Evolutionary conservation across 495 filamentous ascomycete species (phyloP), one percentile per base, ranked within the genome.

Genomic region (Mytilinidion resinicola): DNA sequence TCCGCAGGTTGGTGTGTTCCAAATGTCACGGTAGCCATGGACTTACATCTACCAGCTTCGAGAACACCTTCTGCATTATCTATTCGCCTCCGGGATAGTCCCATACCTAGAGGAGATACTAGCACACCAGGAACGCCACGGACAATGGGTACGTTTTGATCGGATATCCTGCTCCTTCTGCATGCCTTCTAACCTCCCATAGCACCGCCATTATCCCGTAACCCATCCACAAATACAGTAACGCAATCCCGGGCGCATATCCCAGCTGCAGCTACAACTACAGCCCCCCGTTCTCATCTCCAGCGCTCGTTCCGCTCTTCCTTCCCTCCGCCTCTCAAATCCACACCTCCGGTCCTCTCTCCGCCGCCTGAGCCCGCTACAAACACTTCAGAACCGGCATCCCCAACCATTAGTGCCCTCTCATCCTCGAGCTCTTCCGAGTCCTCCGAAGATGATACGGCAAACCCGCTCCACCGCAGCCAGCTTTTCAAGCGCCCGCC

Each of bases 1-100:
- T 78, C 69, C 68, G 61, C 55, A 65, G 51, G 35, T 44, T 53
- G 20, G 56, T 57, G 12, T 49, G n/a, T 10, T 12, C 21, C 14
- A 15, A 17, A 21, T 5, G 19, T 30, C n/a, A 42, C n/a, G 14
- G 12, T 15, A 15, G 15, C 6, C 7, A 36, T n/a, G 1, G 3
- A 33, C 53, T 65, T 1, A 65, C 30, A 51, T 51, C 14, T 21
- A 25, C 63, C 65, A 80, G 85, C 80, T 39, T 72, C 77, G 19
- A 72, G 80, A 51, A 72, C 74, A 30, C 80, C 85, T 0, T 87
- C 84, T 11, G 75, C 84, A 1, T 74, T 89, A 34, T 82, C 83
- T 4, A 72, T 82, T 34, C 82, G 86, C 14, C 73, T 75, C 30
- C 88, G 79, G 66, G 87, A 89, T 15, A 76, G 76, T 20, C 77